Base-by-base conservation (phyloP, 1,284 basidiomycete genomes). In the Tilletia indica region DNA sequence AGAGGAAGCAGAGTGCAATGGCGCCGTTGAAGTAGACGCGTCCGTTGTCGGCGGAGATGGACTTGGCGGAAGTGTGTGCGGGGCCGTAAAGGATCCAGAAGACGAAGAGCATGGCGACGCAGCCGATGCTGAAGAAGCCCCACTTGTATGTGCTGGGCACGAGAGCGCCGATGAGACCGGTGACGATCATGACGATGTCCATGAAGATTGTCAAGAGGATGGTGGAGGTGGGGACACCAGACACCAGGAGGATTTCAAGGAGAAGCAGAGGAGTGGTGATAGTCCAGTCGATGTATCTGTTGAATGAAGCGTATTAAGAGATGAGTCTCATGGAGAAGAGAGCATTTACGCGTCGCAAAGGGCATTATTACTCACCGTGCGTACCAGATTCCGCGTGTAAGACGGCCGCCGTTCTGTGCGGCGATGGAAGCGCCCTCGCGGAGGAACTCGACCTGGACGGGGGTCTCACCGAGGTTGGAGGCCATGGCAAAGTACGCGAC, bases 201-300 rank as follows among this genome's bases (percentile, higher is more conserved):
- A 89, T 88, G 85, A 90, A 90, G 76, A 88, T 80, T 36, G 87
- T 85, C 31, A 86, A 81, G 80, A 90, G 85, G 76, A 89, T 87
- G 77, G 88, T 87, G 49, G 86, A 86, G 14, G 89, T 84, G 14
- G 89, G 86, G 58, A 89, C 82, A 16, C 86, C 87, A 49, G 88
- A 88, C 51, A 87, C 85, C 72, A 89, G 85, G 21, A 89, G 83
- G 25, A 90, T 82, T 64, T 86, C 85, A 69, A 89, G 86, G 5
- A 90, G 85, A 4, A 90, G 79, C 14, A 88, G 81, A 2, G 90
- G 89, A 14, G 88, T 88, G 68, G 87, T 89, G 85, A 89, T 78
- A 67, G 74, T 77, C 80, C 80, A 84, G 74, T 84, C 74, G 51
- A 78, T 78, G 76, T 79, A 79, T 5, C 16, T 58, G 14, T 16